Evolutionary conservation across 441 rosid species (phyloP).

Genomic region (Adansonia rubrostipa): DNA sequence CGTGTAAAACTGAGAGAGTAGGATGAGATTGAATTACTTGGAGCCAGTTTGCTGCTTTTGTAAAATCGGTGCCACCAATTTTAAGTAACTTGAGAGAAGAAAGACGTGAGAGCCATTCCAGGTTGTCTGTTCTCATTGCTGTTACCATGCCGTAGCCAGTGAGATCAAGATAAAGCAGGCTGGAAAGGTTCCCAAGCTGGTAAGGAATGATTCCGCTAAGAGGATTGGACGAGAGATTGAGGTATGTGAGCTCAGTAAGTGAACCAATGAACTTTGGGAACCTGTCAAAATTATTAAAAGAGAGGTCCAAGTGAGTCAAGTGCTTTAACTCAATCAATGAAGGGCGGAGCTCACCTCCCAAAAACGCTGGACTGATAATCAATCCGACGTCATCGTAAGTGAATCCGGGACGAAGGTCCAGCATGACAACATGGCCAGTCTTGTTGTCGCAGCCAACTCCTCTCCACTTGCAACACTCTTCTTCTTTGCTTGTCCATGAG

Average conservation of each 20-base stretch:
- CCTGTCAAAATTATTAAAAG: constrained; percentile 14
- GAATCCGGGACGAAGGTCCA: not conserved
- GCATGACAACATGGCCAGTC: constrained; percentile 22
- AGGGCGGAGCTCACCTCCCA: constrained; percentile 21
- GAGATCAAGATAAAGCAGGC: not conserved
- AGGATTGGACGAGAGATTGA: not conserved
- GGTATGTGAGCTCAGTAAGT: constrained; percentile 15
- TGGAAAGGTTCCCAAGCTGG: not conserved
- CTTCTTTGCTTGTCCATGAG: constrained; percentile 6
- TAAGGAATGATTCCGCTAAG: not conserved
- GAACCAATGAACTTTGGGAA: not conserved
- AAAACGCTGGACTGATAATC: no score
- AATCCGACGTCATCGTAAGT: no score
- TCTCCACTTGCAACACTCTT: constrained; percentile 30
- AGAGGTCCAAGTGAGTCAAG: constrained; percentile 35
- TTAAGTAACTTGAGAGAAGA: not conserved
- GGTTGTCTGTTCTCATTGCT: not conserved
- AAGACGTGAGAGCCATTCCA: constrained; percentile 8
- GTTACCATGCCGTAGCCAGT: no score
- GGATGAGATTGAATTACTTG: constrained; percentile 18
- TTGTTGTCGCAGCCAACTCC: constrained; percentile 22
- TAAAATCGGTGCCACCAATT: not conserved
- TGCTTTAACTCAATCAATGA: constrained; percentile 29
- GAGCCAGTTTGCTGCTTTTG: constrained; percentile 8
- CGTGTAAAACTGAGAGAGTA: not conserved